Base-by-base conservation (phyloP, 75 land plant genomes). In the Larix kaempferi region DNA sequence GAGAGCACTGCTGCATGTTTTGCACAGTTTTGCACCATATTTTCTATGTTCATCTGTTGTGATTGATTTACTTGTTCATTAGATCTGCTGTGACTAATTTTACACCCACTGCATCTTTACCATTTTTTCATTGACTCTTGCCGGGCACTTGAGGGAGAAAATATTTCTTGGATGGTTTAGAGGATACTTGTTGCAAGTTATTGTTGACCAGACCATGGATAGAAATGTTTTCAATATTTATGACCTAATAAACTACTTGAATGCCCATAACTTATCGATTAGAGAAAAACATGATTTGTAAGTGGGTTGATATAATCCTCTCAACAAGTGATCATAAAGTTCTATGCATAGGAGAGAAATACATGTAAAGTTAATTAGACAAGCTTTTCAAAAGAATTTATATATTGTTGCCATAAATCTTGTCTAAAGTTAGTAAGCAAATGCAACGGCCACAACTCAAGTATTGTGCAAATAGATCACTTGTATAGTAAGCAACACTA, bases 91-190 rank as follows among this genome's bases (percentile, higher is more conserved):
- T n/a, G n/a, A n/a, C n/a, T n/a, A n/a, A n/a, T n/a, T n/a, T n/a
- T n/a, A n/a, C n/a, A n/a, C n/a, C n/a, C n/a, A n/a, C n/a, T n/a
- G n/a, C n/a, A n/a, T n/a, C n/a, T n/a, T n/a, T n/a, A n/a, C n/a
- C n/a, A n/a, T n/a, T n/a, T n/a, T n/a, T n/a, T n/a, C n/a, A n/a
- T n/a, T n/a, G 99, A 95, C 77, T 97, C 99, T 74, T 96, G 99
- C 80, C 92, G 97, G 99, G 99, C 99, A 65, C 94, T 96, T 90
- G 97, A 96, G 75, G 99, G 99, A 57, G 93, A 92, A 74, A 96
- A 96, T 84, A 64, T 89, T 89, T 69, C 62, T 94, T 65, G 91
- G 95, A 27, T 96, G 99, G 99, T 96, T 96, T 82, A 92, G 99
- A 64, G 95, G 99, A 26, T 96, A 96, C 74, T 88, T 96, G 29